Conservation (phyloP, 2,329 filamentous ascomycete species). For the Eutypella sp. region DNA sequence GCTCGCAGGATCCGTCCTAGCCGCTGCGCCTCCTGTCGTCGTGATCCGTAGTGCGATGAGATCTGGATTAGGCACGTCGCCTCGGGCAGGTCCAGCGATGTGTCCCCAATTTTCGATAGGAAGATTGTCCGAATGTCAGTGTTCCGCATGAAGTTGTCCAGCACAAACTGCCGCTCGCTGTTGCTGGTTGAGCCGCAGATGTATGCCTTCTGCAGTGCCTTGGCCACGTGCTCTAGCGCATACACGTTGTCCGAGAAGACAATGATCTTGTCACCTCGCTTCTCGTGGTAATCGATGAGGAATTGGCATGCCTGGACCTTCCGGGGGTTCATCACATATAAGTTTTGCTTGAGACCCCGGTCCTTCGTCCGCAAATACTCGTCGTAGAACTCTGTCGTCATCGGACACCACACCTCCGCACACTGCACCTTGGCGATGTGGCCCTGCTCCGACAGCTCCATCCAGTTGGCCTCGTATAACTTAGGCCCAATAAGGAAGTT, state of each 20-base stretch:
- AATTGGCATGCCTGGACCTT: slow-evolving; percentile 98
- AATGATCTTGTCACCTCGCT: slow-evolving; percentile 92
- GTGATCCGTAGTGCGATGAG: slow-evolving; percentile 93
- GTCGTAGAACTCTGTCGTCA: slow-evolving; percentile 97
- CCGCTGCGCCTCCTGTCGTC: slow-evolving; percentile 91
- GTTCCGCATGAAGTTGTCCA: slow-evolving; percentile 95
- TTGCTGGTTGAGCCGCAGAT: slow-evolving; percentile 89
- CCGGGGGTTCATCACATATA: slow-evolving; percentile 96
- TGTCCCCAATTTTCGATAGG: slow-evolving; percentile 95
- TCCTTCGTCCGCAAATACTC: slow-evolving; percentile 66
- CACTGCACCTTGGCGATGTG: slow-evolving; percentile 97
- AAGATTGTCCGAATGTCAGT: slow-evolving; percentile 88
- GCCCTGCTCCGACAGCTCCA: slow-evolving; percentile 93
- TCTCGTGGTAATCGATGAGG: slow-evolving; percentile 96
- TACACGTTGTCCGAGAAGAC: slow-evolving; percentile 98
- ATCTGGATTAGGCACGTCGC: slow-evolving; percentile 97
- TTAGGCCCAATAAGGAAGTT: slow-evolving; percentile 98
- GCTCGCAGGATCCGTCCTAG: slow-evolving; percentile 89
- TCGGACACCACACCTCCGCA: slow-evolving; percentile 98
- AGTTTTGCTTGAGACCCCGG: slow-evolving; percentile 33
- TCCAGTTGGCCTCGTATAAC: slow-evolving; percentile 98
- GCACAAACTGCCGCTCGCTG: slow-evolving; percentile 75
- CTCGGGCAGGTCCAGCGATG: slow-evolving; percentile 93
- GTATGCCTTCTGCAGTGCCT: slow-evolving; percentile 78
- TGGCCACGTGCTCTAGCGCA: slow-evolving; percentile 79